These are phyloP conservation scores for Panaeolus cyanescens DNA, from an alignment of 768 basidiomycete species.

Conservation along the genomic window DNA sequence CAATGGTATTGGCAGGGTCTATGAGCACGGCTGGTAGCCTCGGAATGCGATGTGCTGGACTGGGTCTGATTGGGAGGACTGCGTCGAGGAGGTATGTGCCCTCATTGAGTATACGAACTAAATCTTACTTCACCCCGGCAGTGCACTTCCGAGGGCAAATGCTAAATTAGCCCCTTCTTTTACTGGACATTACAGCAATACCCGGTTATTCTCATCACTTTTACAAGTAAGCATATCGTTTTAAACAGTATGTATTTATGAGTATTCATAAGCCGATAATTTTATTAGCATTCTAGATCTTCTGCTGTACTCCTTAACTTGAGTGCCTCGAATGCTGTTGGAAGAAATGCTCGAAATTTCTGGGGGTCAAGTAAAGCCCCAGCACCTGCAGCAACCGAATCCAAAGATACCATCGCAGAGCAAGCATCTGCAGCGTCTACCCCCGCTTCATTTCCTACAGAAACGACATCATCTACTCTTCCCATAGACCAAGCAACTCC, in stretches of 20 bases:
- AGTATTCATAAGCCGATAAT: not conserved
- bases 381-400: not conserved
- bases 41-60: not conserved
- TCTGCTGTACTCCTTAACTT: not conserved
- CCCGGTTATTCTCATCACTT: constrained; percentile 1
- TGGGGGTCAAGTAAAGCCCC: not conserved
- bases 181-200: not conserved
- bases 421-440: not conserved
- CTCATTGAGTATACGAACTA: not conserved
- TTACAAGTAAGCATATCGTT: not conserved
- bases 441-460: not conserved
- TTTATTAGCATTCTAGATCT: not conserved
- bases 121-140: not conserved
- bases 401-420: not conserved
- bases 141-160: not conserved
- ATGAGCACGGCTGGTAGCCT: not conserved
- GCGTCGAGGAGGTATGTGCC: not conserved
- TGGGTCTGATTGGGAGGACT: not conserved
- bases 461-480: not conserved
- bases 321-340: not conserved
- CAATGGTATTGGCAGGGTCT: not conserved
- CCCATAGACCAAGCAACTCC: not conserved
- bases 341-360: not conserved
- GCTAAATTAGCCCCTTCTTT: not conserved
- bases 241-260: not conserved